Evolutionary conservation across 2,329 filamentous ascomycete species (phyloP), one percentile per base, ranked within the genome.

Genomic region (Fusarium torulosum): DNA sequence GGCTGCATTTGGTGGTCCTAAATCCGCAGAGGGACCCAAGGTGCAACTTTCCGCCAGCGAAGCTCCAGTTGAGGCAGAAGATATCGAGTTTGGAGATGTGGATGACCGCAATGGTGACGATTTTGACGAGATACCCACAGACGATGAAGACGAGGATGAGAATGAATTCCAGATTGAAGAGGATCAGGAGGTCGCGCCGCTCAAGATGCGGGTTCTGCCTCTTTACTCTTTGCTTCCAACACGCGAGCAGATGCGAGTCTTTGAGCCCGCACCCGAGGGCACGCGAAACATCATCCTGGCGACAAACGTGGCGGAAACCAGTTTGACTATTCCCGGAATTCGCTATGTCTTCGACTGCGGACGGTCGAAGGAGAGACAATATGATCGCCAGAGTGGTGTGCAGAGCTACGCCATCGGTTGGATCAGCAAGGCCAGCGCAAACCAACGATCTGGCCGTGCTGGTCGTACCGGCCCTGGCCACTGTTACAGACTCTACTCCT

Each of bases 391-490:
- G 13, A 97, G 92, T 10, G 95, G 95, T 5, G 95, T 99, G 1
- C 96, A 99, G 77, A 97, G 91, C 75, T 99, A 97, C 76, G 92
- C 97, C 72, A 88, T 99, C 53, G 91, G 91, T 40, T 99, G 95
- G 93, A 96, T 98, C 76, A 97, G 94, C 81, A 98, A 99, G 81
- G 96, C 96, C 27, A 97, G 93, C 76, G 95, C 96, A 9, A 92
- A 90, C 69, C 96, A 99, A 79, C 88, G 96, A 76, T 89, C 93
- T 60, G 96, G 96, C 80, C 93, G 96, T 85, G 96, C 96, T 58
- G 96, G 96, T 66, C 90, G 96, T 84, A 99, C 95, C 6, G 95
- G 94, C 0, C 94, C 96, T 2, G 96, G 96, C 9, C 96, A 99
- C 79, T 98, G 95, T 79, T 99, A 97, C 81, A 85, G 94, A 57